Percentiles rank a stretch among this genome's conserved stretches.
Evolutionary conservation across 2,329 filamentous ascomycete species (phyloP).

Genomic region (Septoria linicola): DNA sequence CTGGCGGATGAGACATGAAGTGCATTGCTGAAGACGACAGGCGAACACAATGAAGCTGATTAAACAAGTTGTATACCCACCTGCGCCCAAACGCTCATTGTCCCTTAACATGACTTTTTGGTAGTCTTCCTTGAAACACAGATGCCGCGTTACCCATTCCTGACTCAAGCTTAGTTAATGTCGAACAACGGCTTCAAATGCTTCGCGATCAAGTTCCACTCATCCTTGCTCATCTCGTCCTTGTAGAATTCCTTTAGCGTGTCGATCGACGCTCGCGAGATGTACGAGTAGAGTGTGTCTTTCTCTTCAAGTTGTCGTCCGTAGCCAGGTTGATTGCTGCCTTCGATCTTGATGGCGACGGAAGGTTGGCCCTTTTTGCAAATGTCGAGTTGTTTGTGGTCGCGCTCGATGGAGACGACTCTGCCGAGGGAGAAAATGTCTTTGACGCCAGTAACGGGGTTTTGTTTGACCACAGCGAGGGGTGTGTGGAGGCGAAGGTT

Average conservation of each 20-base stretch:
- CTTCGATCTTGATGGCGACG: slow-evolving; percentile 97
- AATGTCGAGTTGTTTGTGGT: slow-evolving; percentile 89
- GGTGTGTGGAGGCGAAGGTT: slow-evolving; percentile 84
- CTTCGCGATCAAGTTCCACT: slow-evolving; percentile 94
- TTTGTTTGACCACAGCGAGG: slow-evolving; percentile 80
- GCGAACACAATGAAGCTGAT: slow-evolving; percentile 9
- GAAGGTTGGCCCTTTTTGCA: slow-evolving; percentile 98
- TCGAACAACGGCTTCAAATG: slow-evolving; percentile 86
- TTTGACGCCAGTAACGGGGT: slow-evolving; percentile 74
- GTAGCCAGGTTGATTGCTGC: slow-evolving; percentile 86
- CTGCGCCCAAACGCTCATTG: slow-evolving; percentile 1
- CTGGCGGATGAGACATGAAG: too few species aligned
- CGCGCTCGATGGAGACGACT: slow-evolving; percentile 96
- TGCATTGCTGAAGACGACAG: too few species aligned
- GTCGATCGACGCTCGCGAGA: slow-evolving; percentile 87
- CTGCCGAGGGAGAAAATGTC: slow-evolving; percentile 82
- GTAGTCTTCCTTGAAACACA: too few species aligned
- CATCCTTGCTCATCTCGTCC: slow-evolving; percentile 80
- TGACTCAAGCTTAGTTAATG: slow-evolving; percentile 45
- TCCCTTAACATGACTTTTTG: too few species aligned
- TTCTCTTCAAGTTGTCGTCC: slow-evolving; percentile 92
- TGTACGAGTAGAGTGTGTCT: slow-evolving; percentile 81
- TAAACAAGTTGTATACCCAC: background rate
- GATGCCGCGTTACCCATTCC: too few species aligned
- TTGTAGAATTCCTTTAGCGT: slow-evolving; percentile 95